Base-by-base conservation (phyloP, 352 stramenopile genomes). In the Blastocystis sp. region DNA sequence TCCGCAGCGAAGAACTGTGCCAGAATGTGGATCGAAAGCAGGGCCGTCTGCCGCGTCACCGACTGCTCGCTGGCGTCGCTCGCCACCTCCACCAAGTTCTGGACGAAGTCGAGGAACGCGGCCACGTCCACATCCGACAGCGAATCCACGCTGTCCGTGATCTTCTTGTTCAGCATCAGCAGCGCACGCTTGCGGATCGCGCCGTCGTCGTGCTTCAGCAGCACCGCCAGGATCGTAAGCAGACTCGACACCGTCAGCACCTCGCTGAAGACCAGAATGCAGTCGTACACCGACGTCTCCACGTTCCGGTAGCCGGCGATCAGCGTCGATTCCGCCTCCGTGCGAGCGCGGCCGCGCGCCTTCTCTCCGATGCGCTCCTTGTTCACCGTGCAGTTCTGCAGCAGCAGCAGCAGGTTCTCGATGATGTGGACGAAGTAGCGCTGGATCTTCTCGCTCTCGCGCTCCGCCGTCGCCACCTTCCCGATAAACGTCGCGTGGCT, bases 391-490 rank as follows among this genome's bases (percentile, higher is more conserved):
- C 21, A 27, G 34, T 81, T 81, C 51, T 81, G 69, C 4, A 81
- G 27, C 14, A 81, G 14, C 36, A 81, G 16, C 11, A 81, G 46
- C 8, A 81, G 69, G 69, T 63, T 59, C 29, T 81, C 69, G 53
- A 81, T 81, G 38, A 81, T 81, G 11, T 81, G 69, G 40, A 81
- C 56, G 53, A 81, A 81, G 53, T 63, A 81, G n/a, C 63, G 49
- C 69, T 81, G 69, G 38, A 81, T 81, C 36, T 65, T 46, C 7
- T 63, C 46, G 21, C 29, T 18, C 16, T 81, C 69, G 11, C 56
- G 54, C 46, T 63, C 29, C 9, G 44, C 48, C 2, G 46, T 32
- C 24, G 49, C 46, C 44, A 81, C 69, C 9, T 44, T 81, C 16
- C 49, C 38, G 27, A 81, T 81, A 29, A 81, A 81, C 16, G 46